Percentiles rank a stretch among this genome's conserved stretches.
phyloP scores from a whole-genome alignment of 164 flowering plant species.

The Vitis rotundifolia region DNA sequence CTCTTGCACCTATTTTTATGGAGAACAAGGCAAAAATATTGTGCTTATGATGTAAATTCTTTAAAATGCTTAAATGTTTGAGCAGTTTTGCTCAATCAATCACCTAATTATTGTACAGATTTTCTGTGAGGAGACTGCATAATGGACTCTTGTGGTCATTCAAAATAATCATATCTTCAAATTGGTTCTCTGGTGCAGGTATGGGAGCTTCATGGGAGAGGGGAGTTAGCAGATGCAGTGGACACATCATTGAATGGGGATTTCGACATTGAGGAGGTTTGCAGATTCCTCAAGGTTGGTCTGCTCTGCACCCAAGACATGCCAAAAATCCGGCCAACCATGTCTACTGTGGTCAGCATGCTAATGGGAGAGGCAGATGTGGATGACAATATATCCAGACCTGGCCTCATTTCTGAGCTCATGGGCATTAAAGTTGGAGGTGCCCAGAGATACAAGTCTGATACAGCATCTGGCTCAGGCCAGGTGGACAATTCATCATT shows the following conservation, averaged over 20 bases:
- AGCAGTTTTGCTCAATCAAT: too few relatives aligned
- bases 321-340: conserved; percentile 47
- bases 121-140: too few relatives aligned
- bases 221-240: conserved; percentile 26
- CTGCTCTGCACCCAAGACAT: conserved; percentile 53
- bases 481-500: conserved; percentile 18
- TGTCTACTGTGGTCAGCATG: conserved; percentile 52
- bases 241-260: conserved; percentile 37
- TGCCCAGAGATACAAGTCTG: conserved; percentile 6
- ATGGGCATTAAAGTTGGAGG: conserved; percentile 2
- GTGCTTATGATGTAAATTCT: too few relatives aligned
- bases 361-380: conserved; percentile 33
- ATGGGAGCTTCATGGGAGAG: conserved; percentile 34
- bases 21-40: too few relatives aligned
- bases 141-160: too few relatives aligned
- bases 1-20: too few relatives aligned
- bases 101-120: too few relatives aligned
- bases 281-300: conserved; percentile 36
- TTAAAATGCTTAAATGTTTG: too few relatives aligned
- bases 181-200: conserved; percentile 27
- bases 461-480: conserved; percentile 12
- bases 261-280: conserved; percentile 33
- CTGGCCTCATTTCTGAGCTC: conserved; percentile 32
- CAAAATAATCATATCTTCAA: too few relatives aligned
- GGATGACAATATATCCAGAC: conserved; percentile 25